A percentile compares a stretch with the other conserved stretches of the same genome.
Evolutionary conservation across 1,139 yeast genomes (phyloP).

Genomic region (Suhomyces guaymorum): DNA sequence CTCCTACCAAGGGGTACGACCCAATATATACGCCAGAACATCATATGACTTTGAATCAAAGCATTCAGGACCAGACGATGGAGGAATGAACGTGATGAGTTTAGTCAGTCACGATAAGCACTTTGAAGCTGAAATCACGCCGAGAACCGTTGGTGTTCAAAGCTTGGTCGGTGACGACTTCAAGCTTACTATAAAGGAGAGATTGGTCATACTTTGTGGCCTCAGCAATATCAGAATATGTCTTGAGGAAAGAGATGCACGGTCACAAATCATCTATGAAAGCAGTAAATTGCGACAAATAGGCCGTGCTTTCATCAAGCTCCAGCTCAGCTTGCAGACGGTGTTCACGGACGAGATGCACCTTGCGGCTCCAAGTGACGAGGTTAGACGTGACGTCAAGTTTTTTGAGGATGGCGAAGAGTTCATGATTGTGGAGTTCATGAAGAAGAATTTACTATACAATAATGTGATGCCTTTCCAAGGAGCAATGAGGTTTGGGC

Average conservation of each 20-base stretch:
- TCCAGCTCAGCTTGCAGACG: constrained; percentile 23
- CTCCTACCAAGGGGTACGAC: constrained; percentile 15
- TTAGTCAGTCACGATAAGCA: constrained; percentile 14
- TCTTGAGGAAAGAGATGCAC: background rate
- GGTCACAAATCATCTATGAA: constrained; percentile 3
- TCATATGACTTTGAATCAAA: constrained; percentile 17
- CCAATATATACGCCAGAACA: constrained; percentile 20
- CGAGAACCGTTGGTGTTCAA: constrained; percentile 14
- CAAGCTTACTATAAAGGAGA: constrained; percentile 26
- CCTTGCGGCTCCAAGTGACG: constrained; percentile 30
- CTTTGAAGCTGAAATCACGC: constrained; percentile 12
- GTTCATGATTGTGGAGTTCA: constrained; percentile 30
- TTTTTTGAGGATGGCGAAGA: constrained; percentile 22
- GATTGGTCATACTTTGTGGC: constrained; percentile 25
- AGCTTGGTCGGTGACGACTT: constrained; percentile 22
- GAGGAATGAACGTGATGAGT: constrained; percentile 15
- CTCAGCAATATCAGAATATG: constrained; percentile 18
- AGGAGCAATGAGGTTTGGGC: constrained; percentile 27
- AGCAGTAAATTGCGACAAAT: constrained; percentile 24
- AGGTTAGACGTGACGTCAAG: constrained; percentile 24
- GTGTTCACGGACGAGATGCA: constrained; percentile 30
- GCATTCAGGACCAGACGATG: constrained; percentile 15
- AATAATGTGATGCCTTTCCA: constrained; percentile 32
- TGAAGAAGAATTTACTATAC: constrained; percentile 34
- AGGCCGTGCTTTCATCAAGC: constrained; percentile 23